Percentiles rank a stretch among this genome's conserved stretches.
phyloP scores from a whole-genome alignment of 2,329 filamentous ascomycete genomes.

The Calonectria montana region DNA sequence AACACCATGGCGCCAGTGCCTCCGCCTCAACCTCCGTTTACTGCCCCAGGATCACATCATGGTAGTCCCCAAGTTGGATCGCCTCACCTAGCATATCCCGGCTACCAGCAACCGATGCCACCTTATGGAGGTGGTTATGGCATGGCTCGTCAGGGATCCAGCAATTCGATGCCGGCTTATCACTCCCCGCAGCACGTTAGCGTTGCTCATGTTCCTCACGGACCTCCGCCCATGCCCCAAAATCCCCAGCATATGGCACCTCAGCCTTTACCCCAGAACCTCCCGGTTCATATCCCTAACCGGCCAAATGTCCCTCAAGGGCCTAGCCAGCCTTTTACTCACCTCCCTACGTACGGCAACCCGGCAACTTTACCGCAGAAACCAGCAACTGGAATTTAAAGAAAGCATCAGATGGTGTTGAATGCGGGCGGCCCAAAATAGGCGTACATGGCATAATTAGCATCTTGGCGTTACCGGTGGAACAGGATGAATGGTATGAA shows the following conservation, averaged over 20 bases:
- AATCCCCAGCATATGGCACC: constrained; percentile 52
- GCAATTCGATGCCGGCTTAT: constrained; percentile 64
- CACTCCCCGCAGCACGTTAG: constrained; percentile 50
- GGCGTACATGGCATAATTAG: constrained; percentile 51
- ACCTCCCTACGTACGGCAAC: constrained; percentile 69
- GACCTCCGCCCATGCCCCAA: constrained; percentile 51
- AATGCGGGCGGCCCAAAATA: constrained; percentile 39
- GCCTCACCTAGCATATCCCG: constrained; percentile 61
- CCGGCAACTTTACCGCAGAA: constrained; percentile 70
- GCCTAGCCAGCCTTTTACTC: constrained; percentile 60
- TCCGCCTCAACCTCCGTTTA: constrained; percentile 60
- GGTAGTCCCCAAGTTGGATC: constrained; percentile 65
- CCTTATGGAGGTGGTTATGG: constrained; percentile 62
- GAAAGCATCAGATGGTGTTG: constrained; percentile 46
- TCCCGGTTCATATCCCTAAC: constrained; percentile 56
- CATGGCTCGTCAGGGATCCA: constrained; percentile 69
- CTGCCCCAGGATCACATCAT: constrained; percentile 60
- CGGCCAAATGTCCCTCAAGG: constrained; percentile 59
- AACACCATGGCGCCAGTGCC: constrained; percentile 62
- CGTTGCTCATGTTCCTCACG: constrained; percentile 51
- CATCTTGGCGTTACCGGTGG: constrained; percentile 55
- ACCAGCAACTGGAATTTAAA: constrained; percentile 62
- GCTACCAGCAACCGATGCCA: constrained; percentile 59
- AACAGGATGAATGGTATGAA: constrained; percentile 48
- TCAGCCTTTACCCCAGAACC: constrained; percentile 58